phyloP scores from a whole-genome alignment of 2,329 filamentous ascomycete species.

The Aschersonia sp. region DNA sequence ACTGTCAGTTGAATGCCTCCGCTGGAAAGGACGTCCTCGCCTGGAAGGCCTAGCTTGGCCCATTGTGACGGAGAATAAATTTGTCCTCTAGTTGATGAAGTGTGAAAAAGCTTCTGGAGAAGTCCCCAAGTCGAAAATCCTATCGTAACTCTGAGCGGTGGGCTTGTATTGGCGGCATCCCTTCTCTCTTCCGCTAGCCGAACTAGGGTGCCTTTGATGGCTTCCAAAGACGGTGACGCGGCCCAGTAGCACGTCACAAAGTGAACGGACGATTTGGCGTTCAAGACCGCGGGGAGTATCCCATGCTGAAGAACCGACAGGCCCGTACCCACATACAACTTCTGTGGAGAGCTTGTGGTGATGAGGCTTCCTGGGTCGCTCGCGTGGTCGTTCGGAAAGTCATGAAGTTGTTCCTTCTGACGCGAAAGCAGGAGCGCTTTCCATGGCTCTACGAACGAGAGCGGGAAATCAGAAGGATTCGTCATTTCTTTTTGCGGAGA shows the following conservation, averaged over 20 bases:
- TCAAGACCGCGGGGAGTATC: slow-evolving; percentile 45
- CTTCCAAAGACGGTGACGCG: slow-evolving; percentile 42
- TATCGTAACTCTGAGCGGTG: slow-evolving; percentile 45
- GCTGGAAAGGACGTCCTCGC: slow-evolving; percentile 31
- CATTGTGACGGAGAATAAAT: slow-evolving; percentile 46
- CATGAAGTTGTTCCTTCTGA: slow-evolving; percentile 18
- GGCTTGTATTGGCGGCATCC: slow-evolving; percentile 9
- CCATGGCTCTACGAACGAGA: slow-evolving; percentile 24
- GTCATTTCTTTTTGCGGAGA: slow-evolving; percentile 1
- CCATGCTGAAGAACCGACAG: slow-evolving; percentile 36
- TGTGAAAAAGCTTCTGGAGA: slow-evolving; percentile 62
- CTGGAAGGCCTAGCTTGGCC: slow-evolving; percentile 50
- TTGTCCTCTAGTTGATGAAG: slow-evolving; percentile 45
- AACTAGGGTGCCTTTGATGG: slow-evolving; percentile 41
- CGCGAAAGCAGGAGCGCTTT: slow-evolving; percentile 16
- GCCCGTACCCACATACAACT: slow-evolving; percentile 43
- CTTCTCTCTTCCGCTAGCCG: slow-evolving; percentile 36
- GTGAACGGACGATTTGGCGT: slow-evolving; percentile 49
- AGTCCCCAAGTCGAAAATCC: slow-evolving; percentile 63
- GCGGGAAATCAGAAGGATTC: slow-evolving; percentile 14
- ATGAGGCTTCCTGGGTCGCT: slow-evolving; percentile 29
- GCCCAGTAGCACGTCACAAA: slow-evolving; percentile 80
- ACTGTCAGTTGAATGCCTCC: slow-evolving; percentile 52
- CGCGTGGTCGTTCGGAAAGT: slow-evolving; percentile 35
- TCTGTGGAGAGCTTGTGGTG: slow-evolving; percentile 28